phyloP scores from a whole-genome alignment of 768 basidiomycete genomes.

The Trametes gibbosa region DNA sequence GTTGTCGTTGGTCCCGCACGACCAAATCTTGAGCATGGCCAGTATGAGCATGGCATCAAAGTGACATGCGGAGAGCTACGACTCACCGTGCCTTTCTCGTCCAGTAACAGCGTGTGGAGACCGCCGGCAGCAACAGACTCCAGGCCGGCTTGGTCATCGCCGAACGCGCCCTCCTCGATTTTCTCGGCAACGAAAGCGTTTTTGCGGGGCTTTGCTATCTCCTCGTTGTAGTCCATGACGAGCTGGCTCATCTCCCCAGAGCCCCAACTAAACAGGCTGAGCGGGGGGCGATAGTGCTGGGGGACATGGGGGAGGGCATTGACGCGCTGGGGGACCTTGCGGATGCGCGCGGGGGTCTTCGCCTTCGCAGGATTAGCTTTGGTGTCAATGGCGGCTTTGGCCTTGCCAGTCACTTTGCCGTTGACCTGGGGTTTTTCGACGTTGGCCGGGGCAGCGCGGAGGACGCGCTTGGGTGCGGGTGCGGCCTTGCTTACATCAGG shows the following conservation, averaged over 20 bases:
- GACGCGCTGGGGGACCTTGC: slow-evolving; percentile 13
- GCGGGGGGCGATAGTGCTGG: slow-evolving; percentile 56
- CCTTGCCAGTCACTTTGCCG: slow-evolving; percentile 6
- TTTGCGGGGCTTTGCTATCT: slow-evolving; percentile 72
- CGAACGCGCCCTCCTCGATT: slow-evolving; percentile 70
- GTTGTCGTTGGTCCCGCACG: slow-evolving; percentile 85
- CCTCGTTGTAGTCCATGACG: slow-evolving; percentile 73
- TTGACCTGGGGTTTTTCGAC: slow-evolving; percentile 9
- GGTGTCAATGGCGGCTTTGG: slow-evolving; percentile 12
- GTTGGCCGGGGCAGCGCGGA: slow-evolving; percentile 15
- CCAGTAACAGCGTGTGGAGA: slow-evolving; percentile 84
- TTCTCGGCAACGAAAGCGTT: slow-evolving; percentile 76
- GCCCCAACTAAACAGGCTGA: slow-evolving; percentile 83
- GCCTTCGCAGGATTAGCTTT: slow-evolving; percentile 11
- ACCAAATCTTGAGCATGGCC: slow-evolving; percentile 58
- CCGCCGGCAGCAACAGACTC: slow-evolving; percentile 83
- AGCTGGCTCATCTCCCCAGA: slow-evolving; percentile 95
- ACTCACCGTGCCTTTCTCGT: slow-evolving; percentile 87
- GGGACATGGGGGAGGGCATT: slow-evolving; percentile 64
- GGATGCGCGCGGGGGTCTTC: slow-evolving; percentile 10
- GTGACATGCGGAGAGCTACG: slow-evolving; percentile 1
- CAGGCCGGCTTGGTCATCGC: slow-evolving; percentile 70
- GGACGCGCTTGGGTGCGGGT: slow-evolving; percentile 15
- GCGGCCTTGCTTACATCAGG: slow-evolving; percentile 14
- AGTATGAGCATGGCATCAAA: not conserved